Evolutionary conservation across 176 grass and related monocot species (phyloP), one percentile per base, ranked within the genome.

Genomic region (Paspalum vaginatum): DNA sequence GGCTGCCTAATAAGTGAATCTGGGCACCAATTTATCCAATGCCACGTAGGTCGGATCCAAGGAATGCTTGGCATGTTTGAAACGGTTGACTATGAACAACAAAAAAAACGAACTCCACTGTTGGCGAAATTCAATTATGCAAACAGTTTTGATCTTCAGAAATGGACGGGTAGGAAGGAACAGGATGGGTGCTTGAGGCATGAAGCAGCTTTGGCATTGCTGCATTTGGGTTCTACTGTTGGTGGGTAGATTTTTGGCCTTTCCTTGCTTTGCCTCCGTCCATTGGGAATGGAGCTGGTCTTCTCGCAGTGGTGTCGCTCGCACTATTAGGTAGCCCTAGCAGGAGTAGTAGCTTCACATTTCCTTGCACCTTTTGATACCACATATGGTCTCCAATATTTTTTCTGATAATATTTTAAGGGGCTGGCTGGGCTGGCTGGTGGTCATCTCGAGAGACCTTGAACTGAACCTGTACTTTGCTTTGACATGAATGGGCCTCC

Each of bases 291-390:
- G 83, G 61, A 49, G 87, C 87, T 85, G 92, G 77, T 88, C 92
- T 72, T 81, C 70, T 62, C 27, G 59, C 76, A 56, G 58, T 68
- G 61, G 80, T 57, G 60, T 55, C 46, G 42, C 61, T 67, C 26
- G 42, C 44, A 27, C n/a, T n/a, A 32, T n/a, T 74, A 42, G n/a
- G 41, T 70, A n/a, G 43, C 42, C 25, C 13, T 58, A 57, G 72
- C 32, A 41, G 15, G 12, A 56, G 21, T 20, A 47, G 65, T 24
- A 80, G 62, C 69, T 75, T 32, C 47, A 76, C 42, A 81, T 45
- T 81, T 77, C 83, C 64, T 83, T 85, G 85, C 64, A 68, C 55
- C 85, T 92, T 91, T 91, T 89, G 74, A 88, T 91, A 83, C 25
- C 70, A 65, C 71, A 81, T 85, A 53, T 65, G 70, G 82, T 69